These are phyloP conservation scores for Daldinia eschscholtzii DNA, from an alignment of 2,329 filamentous ascomycete species.

Conservation along the genomic window DNA sequence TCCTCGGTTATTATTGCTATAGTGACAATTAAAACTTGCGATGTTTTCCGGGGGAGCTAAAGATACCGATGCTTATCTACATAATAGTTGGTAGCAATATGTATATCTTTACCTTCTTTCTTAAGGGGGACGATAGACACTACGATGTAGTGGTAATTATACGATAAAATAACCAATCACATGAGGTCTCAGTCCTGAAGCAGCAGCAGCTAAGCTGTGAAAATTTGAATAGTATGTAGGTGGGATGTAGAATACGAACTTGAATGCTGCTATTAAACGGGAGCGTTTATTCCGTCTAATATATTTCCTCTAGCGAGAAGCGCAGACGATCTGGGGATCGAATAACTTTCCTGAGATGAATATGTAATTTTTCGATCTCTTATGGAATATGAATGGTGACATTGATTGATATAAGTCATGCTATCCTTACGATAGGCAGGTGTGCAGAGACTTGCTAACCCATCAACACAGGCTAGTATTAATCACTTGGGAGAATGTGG, in stretches of 20 bases:
- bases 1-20: neutral
- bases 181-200: neutral
- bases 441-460: neutral
- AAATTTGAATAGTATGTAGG: neutral
- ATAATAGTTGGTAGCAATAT: neutral
- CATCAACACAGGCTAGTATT: neutral
- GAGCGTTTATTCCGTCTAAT: neutral
- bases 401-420: neutral
- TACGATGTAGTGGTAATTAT: neutral
- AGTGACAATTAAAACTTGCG: neutral
- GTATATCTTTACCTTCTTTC: neutral
- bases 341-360: neutral
- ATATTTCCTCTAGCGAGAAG: neutral
- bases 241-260: neutral
- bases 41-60: neutral
- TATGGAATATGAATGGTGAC: neutral
- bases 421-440: neutral
- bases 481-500: neutral
- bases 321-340: neutral
- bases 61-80: neutral
- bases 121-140: neutral
- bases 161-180: neutral
- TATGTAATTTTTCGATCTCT: neutral
- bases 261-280: neutral
- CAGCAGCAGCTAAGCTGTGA: neutral